These are phyloP conservation scores for Salix koriyanagi DNA, from an alignment of 345 rosid genomes.

Conservation along the genomic window DNA sequence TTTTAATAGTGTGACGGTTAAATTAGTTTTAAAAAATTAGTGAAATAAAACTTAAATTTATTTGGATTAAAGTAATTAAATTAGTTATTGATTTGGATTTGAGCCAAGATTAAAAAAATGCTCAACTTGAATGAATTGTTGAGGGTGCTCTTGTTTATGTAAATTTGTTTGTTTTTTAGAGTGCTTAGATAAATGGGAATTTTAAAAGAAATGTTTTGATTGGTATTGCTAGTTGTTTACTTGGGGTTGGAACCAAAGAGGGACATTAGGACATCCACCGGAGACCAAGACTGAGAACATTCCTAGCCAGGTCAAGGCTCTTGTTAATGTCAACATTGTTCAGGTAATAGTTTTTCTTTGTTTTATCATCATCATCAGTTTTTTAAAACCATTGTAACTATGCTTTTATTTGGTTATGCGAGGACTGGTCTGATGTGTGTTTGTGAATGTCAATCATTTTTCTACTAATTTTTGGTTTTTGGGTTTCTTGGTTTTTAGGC, in stretches of 20 bases:
- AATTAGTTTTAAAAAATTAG: not conserved
- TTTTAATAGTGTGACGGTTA: not conserved
- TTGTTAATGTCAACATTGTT: slow-evolving; percentile 62
- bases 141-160: not conserved
- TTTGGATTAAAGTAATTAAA: not conserved
- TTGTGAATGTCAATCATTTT: not conserved
- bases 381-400: not conserved
- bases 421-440: not conserved
- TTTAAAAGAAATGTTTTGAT: not conserved
- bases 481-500: slow-evolving; percentile 48
- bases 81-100: not conserved
- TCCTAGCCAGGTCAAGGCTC: slow-evolving; percentile 55
- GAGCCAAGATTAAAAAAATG: not conserved
- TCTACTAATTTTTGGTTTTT: not conserved
- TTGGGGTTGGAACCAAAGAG: slow-evolving; percentile 99
- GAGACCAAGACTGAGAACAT: slow-evolving; percentile 81
- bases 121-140: not conserved
- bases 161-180: not conserved
- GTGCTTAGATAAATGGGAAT: not conserved
- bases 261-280: slow-evolving; percentile 91
- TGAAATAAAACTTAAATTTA: not conserved
- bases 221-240: slow-evolving; percentile 68
- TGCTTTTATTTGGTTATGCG: not conserved
- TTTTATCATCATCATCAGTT: not conserved
- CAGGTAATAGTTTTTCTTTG: slow-evolving; percentile 47